Conservation (phyloP, 1,284 basidiomycete genomes). For the Prillingera fragicola region DNA sequence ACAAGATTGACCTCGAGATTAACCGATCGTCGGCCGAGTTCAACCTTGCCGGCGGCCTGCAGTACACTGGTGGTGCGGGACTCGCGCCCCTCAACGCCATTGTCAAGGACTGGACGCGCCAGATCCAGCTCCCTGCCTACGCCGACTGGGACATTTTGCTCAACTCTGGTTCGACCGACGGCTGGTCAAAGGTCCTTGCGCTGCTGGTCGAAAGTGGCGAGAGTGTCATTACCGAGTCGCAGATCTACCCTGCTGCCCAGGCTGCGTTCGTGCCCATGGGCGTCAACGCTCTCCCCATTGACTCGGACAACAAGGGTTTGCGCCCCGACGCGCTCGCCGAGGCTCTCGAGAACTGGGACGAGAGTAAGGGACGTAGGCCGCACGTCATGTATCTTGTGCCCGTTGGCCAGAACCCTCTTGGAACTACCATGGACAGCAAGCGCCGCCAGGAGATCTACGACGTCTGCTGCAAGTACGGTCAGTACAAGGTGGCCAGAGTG, state of each 20-base stretch:
- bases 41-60: constrained; percentile 59
- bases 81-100: constrained; percentile 20
- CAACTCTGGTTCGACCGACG: constrained; percentile 71
- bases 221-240: constrained; percentile 56
- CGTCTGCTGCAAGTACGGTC: constrained; percentile 62
- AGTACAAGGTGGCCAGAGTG: neutral
- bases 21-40: constrained; percentile 26
- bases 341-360: constrained; percentile 61
- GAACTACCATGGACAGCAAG: constrained; percentile 57
- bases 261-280: constrained; percentile 26
- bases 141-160: constrained; percentile 57
- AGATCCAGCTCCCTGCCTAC: constrained; percentile 62
- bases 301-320: constrained; percentile 66
- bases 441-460: constrained; percentile 71
- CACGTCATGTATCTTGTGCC: constrained; percentile 58
- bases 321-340: constrained; percentile 57
- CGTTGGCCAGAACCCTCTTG: constrained; percentile 61
- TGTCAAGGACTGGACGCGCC: constrained; percentile 53
- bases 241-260: constrained; percentile 45
- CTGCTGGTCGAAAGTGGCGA: constrained; percentile 68
- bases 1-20: constrained; percentile 57
- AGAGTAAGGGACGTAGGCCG: constrained; percentile 52
- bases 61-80: constrained; percentile 55
- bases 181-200: constrained; percentile 45
- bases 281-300: constrained; percentile 45